Percentiles rank a stretch among this genome's conserved stretches.
phyloP scores from a whole-genome alignment of 495 filamentous ascomycete species.

The Neurospora tetrasperma region DNA sequence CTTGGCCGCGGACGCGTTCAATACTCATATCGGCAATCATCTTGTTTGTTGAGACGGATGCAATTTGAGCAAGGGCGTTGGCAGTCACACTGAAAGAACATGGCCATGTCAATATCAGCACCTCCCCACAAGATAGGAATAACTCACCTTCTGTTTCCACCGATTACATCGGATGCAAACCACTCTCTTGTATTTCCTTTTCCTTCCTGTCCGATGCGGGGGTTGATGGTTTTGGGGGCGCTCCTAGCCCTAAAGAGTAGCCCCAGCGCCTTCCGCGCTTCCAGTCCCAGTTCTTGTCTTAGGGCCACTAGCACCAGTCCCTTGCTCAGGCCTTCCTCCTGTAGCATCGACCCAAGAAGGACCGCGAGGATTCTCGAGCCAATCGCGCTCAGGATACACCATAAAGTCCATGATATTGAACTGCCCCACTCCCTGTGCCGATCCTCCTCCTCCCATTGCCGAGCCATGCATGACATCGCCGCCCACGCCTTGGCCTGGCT shows the following conservation, averaged over 20 bases:
- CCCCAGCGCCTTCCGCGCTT: neutral
- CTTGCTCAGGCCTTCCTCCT: neutral
- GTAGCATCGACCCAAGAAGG: neutral
- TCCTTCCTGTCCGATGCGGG: too few species aligned
- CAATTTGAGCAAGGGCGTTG: too few species aligned
- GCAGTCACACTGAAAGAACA: too few species aligned
- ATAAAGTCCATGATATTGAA: slow-evolving; percentile 60
- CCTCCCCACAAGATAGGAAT: too few species aligned
- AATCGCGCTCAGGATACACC: slow-evolving; percentile 54
- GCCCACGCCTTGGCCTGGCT: neutral
- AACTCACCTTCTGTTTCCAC: too few species aligned
- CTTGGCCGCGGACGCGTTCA: too few species aligned
- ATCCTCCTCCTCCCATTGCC: slow-evolving; percentile 3
- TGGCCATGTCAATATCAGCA: too few species aligned
- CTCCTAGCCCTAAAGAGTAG: neutral
- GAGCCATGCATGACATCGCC: slow-evolving; percentile 1
- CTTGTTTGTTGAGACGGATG: too few species aligned
- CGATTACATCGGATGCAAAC: too few species aligned
- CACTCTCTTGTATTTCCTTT: too few species aligned
- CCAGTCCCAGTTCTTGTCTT: neutral
- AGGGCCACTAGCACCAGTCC: neutral
- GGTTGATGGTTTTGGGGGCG: too few species aligned
- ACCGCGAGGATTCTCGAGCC: slow-evolving; percentile 27
- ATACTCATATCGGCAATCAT: too few species aligned
- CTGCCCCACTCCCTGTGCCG: slow-evolving; percentile 28